Evolutionary conservation across 768 basidiomycete species (phyloP).

Genomic region (Postia placenta): DNA sequence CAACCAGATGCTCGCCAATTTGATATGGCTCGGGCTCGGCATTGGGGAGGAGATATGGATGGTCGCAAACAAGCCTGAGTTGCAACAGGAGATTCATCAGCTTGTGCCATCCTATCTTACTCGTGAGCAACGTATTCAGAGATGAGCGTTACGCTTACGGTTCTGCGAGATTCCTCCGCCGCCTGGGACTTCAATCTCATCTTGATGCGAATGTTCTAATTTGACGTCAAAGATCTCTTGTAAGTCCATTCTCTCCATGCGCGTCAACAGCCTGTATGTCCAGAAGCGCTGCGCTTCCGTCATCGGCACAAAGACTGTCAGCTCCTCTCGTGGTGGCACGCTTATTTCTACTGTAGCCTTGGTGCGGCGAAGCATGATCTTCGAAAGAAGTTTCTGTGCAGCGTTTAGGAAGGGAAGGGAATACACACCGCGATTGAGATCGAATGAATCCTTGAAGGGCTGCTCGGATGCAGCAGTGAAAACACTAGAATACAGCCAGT

Average conservation of each 20-base stretch:
- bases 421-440: slow-evolving; percentile 48
- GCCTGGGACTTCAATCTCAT: slow-evolving; percentile 33
- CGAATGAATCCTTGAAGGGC: slow-evolving; percentile 46
- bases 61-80: slow-evolving; percentile 40
- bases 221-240: slow-evolving; percentile 37
- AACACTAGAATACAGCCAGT: slow-evolving; percentile 49
- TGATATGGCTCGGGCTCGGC: slow-evolving; percentile 44
- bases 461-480: slow-evolving; percentile 44
- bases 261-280: slow-evolving; percentile 50
- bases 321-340: slow-evolving; percentile 54
- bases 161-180: slow-evolving; percentile 23
- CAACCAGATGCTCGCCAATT: slow-evolving; percentile 50
- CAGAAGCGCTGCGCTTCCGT: slow-evolving; percentile 58
- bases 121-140: neutral
- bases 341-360: slow-evolving; percentile 43
- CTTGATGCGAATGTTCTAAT: slow-evolving; percentile 21
- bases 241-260: slow-evolving; percentile 43
- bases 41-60: slow-evolving; percentile 44
- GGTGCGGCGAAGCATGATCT: slow-evolving; percentile 56
- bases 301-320: slow-evolving; percentile 51
- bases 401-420: slow-evolving; percentile 41
- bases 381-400: slow-evolving; percentile 40
- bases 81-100: slow-evolving; percentile 70
- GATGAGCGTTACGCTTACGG: slow-evolving; percentile 17
- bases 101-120: slow-evolving; percentile 41